Base-by-base conservation (phyloP, 495 filamentous ascomycete genomes). In the Penicillium subrubescens region DNA sequence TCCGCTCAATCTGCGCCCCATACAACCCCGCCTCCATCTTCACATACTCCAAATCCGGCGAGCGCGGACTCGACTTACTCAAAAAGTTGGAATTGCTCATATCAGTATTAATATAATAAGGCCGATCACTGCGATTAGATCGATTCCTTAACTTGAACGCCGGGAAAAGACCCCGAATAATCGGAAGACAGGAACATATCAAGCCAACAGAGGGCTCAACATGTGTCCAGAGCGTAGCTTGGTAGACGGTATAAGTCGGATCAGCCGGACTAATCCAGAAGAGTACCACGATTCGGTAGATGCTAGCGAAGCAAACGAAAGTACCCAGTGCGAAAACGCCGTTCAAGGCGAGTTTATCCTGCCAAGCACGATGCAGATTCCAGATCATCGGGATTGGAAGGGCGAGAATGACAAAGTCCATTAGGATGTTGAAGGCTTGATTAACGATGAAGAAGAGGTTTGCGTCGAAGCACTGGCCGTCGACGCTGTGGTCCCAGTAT, bases 161-260 rank as follows among this genome's bases (percentile, higher is more conserved):
- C 0, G 79, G 76, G 60, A 88, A 72, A 1, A 88, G 68, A 21
- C 87, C 84, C 2, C 84, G 79, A 15, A 87, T 77, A 8, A 84
- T 86, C 11, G 87, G 84, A 1, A 88, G 77, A 66, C 83, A 88
- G 27, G 82, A 81, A 61, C 83, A 88, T 56, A 81, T 83, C 14
- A 88, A 77, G 7, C 82, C 86, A 17, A 84, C 82, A 61, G 78
- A 83, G 2, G 86, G 77, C 71, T 89, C 86, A 55, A 84, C 77
- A 41, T 84, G 81, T 27, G 83, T 86, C 87, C 87, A 89, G 39
- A 83, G 79, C 0, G 83, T 82, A 2, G 80, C 78, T 57, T 83
- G 77, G 54, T 86, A 83, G 59, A 79, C 71, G 3, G 75, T 80
- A 53, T 87, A 82, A 1, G 63, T 84, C 29, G 71, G 82, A 71